A percentile compares a stretch with the other conserved stretches of the same genome.
Conservation (phyloP, 1,284 basidiomycete genomes). For the Fomitopsis palustris region DNA sequence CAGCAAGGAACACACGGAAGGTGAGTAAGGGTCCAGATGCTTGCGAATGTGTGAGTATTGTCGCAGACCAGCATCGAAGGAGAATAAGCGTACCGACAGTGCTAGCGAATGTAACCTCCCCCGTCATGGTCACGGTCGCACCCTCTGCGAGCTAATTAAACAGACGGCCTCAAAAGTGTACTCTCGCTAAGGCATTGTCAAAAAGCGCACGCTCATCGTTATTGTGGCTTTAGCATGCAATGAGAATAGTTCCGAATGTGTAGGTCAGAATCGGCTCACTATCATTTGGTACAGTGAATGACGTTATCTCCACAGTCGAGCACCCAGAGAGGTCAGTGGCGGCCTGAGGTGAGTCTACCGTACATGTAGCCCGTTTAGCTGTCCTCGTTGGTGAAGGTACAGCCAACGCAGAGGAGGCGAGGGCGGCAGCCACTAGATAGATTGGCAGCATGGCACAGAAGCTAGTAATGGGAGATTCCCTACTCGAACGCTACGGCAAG, state of each 20-base stretch:
- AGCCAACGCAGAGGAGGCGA: neutral
- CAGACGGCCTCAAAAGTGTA: neutral
- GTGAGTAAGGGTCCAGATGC: constrained; percentile 5
- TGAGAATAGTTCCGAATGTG: neutral
- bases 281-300: neutral
- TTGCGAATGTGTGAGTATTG: too few relatives aligned
- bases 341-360: neutral
- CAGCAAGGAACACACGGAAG: neutral
- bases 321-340: neutral
- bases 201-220: neutral
- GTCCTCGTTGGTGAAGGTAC: neutral
- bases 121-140: constrained; percentile 6
- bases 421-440: neutral
- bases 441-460: neutral
- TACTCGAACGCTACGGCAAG: too few relatives aligned
- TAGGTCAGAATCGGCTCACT: neutral
- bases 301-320: neutral
- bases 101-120: constrained; percentile 8
- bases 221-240: neutral
- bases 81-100: neutral
- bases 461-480: too few relatives aligned
- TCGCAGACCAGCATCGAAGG: too few relatives aligned
- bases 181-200: too few relatives aligned
- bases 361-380: neutral
- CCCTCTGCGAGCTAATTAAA: constrained; percentile 1